Base-by-base conservation (phyloP, 108 stramenopile genomes). In the Discostella pseudostelligera region DNA sequence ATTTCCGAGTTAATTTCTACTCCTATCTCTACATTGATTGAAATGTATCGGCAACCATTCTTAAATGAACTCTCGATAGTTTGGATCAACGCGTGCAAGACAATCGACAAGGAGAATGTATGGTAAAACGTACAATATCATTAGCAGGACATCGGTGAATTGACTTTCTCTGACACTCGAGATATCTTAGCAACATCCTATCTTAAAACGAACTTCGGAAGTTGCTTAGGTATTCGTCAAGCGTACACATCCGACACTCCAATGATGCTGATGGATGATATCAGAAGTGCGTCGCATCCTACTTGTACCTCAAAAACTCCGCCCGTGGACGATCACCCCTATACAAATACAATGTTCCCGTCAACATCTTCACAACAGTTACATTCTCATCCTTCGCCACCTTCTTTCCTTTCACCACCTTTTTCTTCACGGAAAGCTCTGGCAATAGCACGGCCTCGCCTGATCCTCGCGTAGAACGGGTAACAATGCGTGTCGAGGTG, bases 301-400 rank as follows among this genome's bases (percentile, higher is more conserved):
- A 84, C 35, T 81, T 81, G 43, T 45, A 70, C 39, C 80, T 79
- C 19, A 87, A 58, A 61, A 84, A 87, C 53, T 84, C 84, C 19
- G 84, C 86, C 47, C 86, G 76, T 19, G 54, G 80, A 26, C 76
- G 71, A 32, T 65, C 72, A 10, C 86, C 86, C 19, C 86, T 81
- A 54, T 87, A 84, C 72, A 87, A 67, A 56, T 84, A 87, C 35
- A 87, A 67, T 16, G 77, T 84, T 29, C 86, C 86, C 32, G 86
- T 87, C 14, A 81, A 63, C 73, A 84, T 70, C 48, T 81, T 74
- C 19, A 87, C 75, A 36, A 82, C 70, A n/a, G 63, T 68, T 16
- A 84, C 81, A 54, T 70, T 69, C 4, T 72, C 79, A 49, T 79
- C 45, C 50, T 81, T 68, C 56, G 67, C 73, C 29, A 57, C 62